phyloP scores from a whole-genome alignment of 2,329 filamentous ascomycete species.

The Alternaria consortialis region DNA sequence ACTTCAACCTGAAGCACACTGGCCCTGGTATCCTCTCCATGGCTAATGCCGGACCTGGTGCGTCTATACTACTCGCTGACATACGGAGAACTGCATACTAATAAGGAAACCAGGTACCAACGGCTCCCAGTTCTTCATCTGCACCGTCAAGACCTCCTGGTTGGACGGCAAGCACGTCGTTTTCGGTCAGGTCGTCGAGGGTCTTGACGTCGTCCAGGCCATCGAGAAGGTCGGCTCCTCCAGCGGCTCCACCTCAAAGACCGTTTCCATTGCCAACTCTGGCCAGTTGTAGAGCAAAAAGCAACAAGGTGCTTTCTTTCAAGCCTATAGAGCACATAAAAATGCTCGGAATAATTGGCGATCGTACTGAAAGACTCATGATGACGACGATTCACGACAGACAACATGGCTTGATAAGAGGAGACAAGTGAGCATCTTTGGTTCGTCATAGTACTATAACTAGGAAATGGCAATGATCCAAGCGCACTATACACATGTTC shows the following conservation, averaged over 20 bases:
- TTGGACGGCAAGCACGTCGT: slow-evolving; percentile 84
- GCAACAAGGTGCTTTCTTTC: not conserved
- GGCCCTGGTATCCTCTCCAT: slow-evolving; percentile 93
- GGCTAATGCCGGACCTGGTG: slow-evolving; percentile 86
- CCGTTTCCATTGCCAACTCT: slow-evolving; percentile 36
- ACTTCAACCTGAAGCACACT: slow-evolving; percentile 90
- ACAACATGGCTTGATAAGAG: slow-evolving; percentile 15
- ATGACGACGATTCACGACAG: slow-evolving; percentile 17
- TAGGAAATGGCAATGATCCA: slow-evolving; percentile 28
- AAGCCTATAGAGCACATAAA: not conserved
- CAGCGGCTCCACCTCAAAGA: slow-evolving; percentile 31
- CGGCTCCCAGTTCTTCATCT: slow-evolving; percentile 97
- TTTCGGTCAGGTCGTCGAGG: slow-evolving; percentile 72
- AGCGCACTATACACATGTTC: slow-evolving; percentile 5
- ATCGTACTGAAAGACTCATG: not conserved
- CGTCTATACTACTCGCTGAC: not conserved
- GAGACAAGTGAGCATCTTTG: slow-evolving; percentile 7
- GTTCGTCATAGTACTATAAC: slow-evolving; percentile 23
- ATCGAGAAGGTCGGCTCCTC: slow-evolving; percentile 35
- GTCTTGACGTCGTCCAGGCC: slow-evolving; percentile 37
- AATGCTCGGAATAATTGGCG: not conserved
- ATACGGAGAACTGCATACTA: not conserved
- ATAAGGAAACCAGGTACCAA: slow-evolving; percentile 70
- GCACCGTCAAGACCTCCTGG: slow-evolving; percentile 87
- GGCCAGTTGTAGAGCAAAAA: slow-evolving; percentile 30